Evolutionary conservation across 2,329 filamentous ascomycete species (phyloP).

Genomic region (Clonostachys byssicola): DNA sequence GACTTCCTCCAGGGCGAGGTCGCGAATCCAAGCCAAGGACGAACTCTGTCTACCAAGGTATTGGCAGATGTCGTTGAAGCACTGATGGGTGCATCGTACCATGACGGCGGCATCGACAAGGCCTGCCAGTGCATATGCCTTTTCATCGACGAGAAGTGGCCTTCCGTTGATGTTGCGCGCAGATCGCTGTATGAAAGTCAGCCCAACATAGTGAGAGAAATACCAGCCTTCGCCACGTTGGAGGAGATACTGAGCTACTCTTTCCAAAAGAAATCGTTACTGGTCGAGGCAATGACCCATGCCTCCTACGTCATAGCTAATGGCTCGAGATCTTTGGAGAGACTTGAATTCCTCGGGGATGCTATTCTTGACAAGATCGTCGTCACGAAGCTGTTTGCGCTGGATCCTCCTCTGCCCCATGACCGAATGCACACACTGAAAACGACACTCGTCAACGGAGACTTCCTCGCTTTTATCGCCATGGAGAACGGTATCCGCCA

Average conservation of each 20-base stretch:
- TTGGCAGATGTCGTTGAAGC: conserved; percentile 87
- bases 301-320: conserved; percentile 50
- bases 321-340: conserved; percentile 47
- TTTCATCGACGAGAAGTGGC: conserved; percentile 62
- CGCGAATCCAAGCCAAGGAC: conserved; percentile 9
- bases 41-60: conserved; percentile 65
- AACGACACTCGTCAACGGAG: conserved; percentile 72
- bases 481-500: conserved; percentile 38
- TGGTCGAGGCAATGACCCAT: conserved; percentile 81
- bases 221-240: conserved; percentile 40
- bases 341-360: conserved; percentile 86
- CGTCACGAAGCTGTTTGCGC: conserved; percentile 53
- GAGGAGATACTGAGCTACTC: conserved; percentile 67
- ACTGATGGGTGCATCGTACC: conserved; percentile 71
- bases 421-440: conserved; percentile 72
- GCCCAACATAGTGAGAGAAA: conserved; percentile 24
- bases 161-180: conserved; percentile 32
- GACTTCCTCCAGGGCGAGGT: conserved; percentile 16
- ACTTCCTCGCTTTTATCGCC: conserved; percentile 73
- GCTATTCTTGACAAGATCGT: conserved; percentile 78
- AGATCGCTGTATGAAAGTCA: conserved; percentile 36
- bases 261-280: conserved; percentile 63
- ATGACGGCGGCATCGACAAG: conserved; percentile 62
- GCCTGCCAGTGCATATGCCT: conserved; percentile 60
- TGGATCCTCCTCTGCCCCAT: conserved; percentile 34